Conservation (phyloP, 176 grass and related monocot species). For the Musa itinerans region DNA sequence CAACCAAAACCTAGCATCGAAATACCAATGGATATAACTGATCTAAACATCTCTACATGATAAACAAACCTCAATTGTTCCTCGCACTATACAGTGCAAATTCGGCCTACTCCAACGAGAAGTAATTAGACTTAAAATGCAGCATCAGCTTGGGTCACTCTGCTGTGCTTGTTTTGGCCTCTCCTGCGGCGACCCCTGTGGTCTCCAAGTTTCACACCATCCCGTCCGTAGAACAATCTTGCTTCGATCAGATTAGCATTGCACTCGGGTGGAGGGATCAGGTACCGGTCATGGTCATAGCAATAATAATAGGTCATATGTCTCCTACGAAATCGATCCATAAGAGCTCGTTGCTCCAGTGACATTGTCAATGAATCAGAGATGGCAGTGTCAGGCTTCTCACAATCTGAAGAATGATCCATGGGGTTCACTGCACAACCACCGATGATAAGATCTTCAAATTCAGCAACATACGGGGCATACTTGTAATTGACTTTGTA, state of each 20-base stretch:
- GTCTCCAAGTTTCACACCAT: constrained; percentile 41
- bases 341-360: constrained; percentile 24
- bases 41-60: background rate
- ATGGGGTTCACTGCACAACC: constrained; percentile 53
- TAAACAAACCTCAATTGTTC: background rate
- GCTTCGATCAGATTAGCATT: background rate
- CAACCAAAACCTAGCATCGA: background rate
- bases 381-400: background rate
- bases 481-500: constrained; percentile 87
- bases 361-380: constrained; percentile 16
- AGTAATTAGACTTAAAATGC: constrained; percentile 2
- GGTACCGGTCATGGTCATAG: constrained; percentile 49
- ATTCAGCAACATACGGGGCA: constrained; percentile 80
- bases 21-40: background rate
- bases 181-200: constrained; percentile 28
- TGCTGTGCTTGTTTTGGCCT: constrained; percentile 23
- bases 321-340: constrained; percentile 42
- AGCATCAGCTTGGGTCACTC: background rate
- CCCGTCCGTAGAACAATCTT: constrained; percentile 30
- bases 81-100: constrained; percentile 14
- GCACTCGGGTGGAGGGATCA: constrained; percentile 47
- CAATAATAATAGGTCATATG: constrained; percentile 90
- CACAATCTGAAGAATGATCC: constrained; percentile 18
- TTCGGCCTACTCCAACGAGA: constrained; percentile 1
- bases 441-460: constrained; percentile 47